Percentiles rank a stretch among this genome's conserved stretches.
Conservation (phyloP, 2,329 filamentous ascomycete species). For the Paraphaeosphaeria sporulosa region DNA sequence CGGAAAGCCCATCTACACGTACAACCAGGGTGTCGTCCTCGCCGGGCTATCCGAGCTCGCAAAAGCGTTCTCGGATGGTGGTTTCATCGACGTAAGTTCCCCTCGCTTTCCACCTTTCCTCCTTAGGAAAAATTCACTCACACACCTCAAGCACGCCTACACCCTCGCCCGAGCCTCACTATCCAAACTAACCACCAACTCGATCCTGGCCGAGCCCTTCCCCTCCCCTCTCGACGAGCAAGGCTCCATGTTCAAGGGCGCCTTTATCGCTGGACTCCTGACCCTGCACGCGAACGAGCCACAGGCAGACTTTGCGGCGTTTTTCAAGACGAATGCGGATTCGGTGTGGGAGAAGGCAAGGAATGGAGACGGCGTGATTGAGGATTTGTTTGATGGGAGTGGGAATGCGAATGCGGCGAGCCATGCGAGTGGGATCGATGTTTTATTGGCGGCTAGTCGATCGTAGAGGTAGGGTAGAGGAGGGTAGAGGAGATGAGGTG, state of each 20-base stretch:
- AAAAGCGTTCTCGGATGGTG: conserved; percentile 50
- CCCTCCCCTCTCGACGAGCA: conserved; percentile 33
- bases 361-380: conserved; percentile 56
- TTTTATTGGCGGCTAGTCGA: conserved; percentile 62
- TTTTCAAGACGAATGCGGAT: conserved; percentile 45
- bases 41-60: conserved; percentile 63
- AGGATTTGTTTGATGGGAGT: conserved; percentile 68
- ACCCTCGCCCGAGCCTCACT: conserved; percentile 39
- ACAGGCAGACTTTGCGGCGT: conserved; percentile 31
- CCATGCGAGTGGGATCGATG: conserved; percentile 71
- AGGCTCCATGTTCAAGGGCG: conserved; percentile 48
- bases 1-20: conserved; percentile 59
- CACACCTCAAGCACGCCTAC: conserved; percentile 31
- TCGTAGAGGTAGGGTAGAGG: neutral
- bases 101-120: neutral
- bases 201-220: conserved; percentile 44
- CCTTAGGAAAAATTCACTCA: neutral
- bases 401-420: conserved; percentile 60
- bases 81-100: conserved; percentile 23
- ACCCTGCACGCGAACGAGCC: conserved; percentile 37
- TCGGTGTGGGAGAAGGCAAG: conserved; percentile 38
- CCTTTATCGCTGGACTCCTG: conserved; percentile 45
- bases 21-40: conserved; percentile 67
- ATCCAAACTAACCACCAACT: conserved; percentile 32
- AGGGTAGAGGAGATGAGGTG: too few species aligned